Evolutionary conservation across 306 rosid species (phyloP).

Genomic region (Vigna mungo): DNA sequence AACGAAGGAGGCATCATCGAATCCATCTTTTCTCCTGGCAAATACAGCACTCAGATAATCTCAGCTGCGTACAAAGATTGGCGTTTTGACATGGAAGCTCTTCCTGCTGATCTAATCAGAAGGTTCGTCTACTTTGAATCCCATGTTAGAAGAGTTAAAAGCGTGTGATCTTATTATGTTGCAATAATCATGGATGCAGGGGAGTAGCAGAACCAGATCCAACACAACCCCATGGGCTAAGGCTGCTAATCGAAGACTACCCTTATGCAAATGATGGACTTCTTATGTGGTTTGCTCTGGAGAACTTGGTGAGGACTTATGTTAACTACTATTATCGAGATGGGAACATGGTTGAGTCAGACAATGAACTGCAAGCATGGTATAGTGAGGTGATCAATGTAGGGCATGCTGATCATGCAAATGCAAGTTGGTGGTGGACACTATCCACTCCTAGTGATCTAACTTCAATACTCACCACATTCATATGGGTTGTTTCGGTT

Average conservation of each 20-base stretch:
- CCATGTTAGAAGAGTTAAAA: neutral
- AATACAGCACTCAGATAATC: conserved; percentile 37
- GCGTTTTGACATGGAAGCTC: conserved; percentile 50
- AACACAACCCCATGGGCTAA: conserved; percentile 75
- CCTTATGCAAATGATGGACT: conserved; percentile 88
- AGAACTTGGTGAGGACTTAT: conserved; percentile 67
- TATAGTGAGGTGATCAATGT: conserved; percentile 68
- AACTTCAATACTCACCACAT: conserved; percentile 43
- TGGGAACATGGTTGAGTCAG: conserved; percentile 33
- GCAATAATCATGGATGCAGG: conserved; percentile 40
- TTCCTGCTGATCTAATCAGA: conserved; percentile 53
- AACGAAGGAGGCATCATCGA: conserved; percentile 55
- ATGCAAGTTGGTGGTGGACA: conserved; percentile 80
- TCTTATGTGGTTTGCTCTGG: conserved; percentile 72
- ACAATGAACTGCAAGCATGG: conserved; percentile 74
- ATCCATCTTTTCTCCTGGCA: conserved; percentile 42
- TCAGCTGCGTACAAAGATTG: conserved; percentile 54
- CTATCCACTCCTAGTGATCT: conserved; percentile 41
- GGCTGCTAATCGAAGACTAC: conserved; percentile 70
- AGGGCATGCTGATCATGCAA: conserved; percentile 69
- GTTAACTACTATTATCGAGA: conserved; percentile 68
- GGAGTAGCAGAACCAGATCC: conserved; percentile 81
- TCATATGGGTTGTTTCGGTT: conserved; percentile 47
- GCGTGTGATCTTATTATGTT: neutral
- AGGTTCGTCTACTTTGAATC: conserved; percentile 29